phyloP scores from a whole-genome alignment of 306 rosid species.

The Fragaria iinumae region DNA sequence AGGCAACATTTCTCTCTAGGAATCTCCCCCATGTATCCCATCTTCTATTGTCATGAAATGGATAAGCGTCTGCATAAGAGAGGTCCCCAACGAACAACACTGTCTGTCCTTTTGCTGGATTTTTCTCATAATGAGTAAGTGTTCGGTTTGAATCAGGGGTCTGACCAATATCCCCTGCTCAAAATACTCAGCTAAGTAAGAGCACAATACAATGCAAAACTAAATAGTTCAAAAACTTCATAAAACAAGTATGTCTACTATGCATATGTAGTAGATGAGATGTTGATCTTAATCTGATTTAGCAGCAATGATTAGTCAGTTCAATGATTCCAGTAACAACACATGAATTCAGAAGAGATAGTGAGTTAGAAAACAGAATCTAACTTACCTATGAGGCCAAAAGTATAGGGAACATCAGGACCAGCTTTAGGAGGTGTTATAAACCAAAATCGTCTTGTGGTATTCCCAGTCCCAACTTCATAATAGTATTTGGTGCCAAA shows the following conservation, averaged over 20 bases:
- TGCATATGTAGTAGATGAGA: background rate
- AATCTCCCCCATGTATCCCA: constrained; percentile 93
- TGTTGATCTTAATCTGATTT: background rate
- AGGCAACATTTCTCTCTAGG: constrained; percentile 59
- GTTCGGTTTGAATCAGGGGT: constrained; percentile 58
- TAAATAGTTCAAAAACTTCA: background rate
- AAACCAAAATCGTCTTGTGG: constrained; percentile 56
- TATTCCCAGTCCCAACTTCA: constrained; percentile 53
- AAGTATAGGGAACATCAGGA: constrained; percentile 67
- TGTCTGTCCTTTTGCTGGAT: constrained; percentile 48
- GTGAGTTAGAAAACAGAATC: background rate
- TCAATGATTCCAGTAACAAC: background rate
- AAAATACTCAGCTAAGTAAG: constrained; percentile 7
- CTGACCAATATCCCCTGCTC: constrained; percentile 81
- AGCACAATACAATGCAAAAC: constrained; percentile 3
- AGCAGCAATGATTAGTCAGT: background rate
- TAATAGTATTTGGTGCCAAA: constrained; percentile 63
- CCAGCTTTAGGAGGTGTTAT: constrained; percentile 68
- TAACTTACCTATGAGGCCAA: constrained; percentile 67
- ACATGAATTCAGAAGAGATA: background rate
- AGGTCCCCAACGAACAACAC: constrained; percentile 59
- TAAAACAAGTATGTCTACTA: background rate
- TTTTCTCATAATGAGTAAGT: constrained; percentile 55
- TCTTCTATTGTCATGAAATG: constrained; percentile 57
- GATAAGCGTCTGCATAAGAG: constrained; percentile 69